Evolutionary conservation across 352 stramenopile species (phyloP), one percentile per base, ranked within the genome.

Genomic region (Phytopythium cucurbitacearum): DNA sequence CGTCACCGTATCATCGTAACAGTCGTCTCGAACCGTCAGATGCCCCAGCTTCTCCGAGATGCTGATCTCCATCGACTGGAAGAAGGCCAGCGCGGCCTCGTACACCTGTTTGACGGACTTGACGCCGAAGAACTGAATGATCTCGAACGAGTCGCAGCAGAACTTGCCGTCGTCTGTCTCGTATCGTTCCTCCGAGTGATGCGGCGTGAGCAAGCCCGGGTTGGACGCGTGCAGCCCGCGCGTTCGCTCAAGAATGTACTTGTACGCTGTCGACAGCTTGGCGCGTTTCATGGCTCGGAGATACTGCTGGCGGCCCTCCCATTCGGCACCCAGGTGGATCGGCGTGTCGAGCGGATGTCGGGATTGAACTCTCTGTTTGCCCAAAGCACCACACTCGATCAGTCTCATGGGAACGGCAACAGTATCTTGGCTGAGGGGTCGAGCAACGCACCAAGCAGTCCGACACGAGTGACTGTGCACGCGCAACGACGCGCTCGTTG

Each of bases 11-110:
- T 53, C 48, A 21, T 53, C 37, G 48, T 53, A 53, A 16, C 37
- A 69, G 49, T 85, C 71, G 51, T 87, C 73, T 0, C 69, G 66
- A 10, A 85, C 42, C 28, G 73, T 83, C 7, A 75, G 62, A 40
- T 84, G 56, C 8, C 73, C 73, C 7, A 87, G 45, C 11, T 62
- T 46, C 48, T 82, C 73, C 3, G 72, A 79, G 15, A 88, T 74
- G 4, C 55, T 73, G 48, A 85, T 85, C 51, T 88, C 72, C 62
- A 85, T 73, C 35, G 80, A 83, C 11, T 69, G 37, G 43, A 73
- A 64, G 59, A 74, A 81, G 12, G 62, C 73, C 8, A 71, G 46
- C 7, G 82, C 53, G 9, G 68, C 61, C 11, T 88, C 74, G 37
- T 69, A 85, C n/a, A 85, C 72, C 37, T 85, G 59, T n/a, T 66